Base-by-base conservation (phyloP, 805 yeast species). In the Candida andamanensis region DNA sequence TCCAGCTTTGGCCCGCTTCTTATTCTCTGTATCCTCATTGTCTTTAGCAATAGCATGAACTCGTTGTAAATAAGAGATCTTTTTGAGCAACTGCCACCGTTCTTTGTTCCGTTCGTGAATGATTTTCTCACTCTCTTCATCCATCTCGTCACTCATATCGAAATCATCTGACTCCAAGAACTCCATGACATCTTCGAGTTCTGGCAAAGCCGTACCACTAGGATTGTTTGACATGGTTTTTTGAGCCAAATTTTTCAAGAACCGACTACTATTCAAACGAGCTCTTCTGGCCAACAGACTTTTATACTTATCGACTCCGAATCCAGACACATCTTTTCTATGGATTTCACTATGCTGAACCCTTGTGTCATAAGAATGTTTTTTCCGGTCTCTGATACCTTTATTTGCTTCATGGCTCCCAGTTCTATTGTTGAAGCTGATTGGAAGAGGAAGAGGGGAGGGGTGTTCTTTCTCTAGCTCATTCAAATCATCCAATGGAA, bases 341-440 rank as follows among this genome's bases (percentile, higher is more conserved):
- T 89, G 96, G 9, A 52, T 56, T n/a, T 60, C 60, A 46, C 72
- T 82, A 21, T 78, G 76, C 29, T 78, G 78, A 21, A 89, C 78
- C 51, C 97, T 74, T 1, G 89, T 72, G 54, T 90, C 97, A 1
- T 79, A 69, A 6, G 95, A 85, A 32, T 78, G 75, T 34, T 78
- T 76, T 60, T 90, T 90, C 49, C 74, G 76, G 37, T 87, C 96
- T 35, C 95, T 64, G 14, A 90, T 72, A 32, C 97, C 97, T 24
- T 64, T 59, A 50, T 90, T 90, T 17, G 85, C 95, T 35, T 72
- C 81, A 34, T 59, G 61, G 0, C 61, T 46, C 17, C 97, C 95
- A 0, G 95, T 94, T 47, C 94, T 69, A 49, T 85, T 78, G 54
- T 89, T 90, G 60, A 89, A 90, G 0, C 95, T 79, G n/a, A 60